phyloP scores from a whole-genome alignment of 1,139 yeast genomes.

The Geotrichum australiense region DNA sequence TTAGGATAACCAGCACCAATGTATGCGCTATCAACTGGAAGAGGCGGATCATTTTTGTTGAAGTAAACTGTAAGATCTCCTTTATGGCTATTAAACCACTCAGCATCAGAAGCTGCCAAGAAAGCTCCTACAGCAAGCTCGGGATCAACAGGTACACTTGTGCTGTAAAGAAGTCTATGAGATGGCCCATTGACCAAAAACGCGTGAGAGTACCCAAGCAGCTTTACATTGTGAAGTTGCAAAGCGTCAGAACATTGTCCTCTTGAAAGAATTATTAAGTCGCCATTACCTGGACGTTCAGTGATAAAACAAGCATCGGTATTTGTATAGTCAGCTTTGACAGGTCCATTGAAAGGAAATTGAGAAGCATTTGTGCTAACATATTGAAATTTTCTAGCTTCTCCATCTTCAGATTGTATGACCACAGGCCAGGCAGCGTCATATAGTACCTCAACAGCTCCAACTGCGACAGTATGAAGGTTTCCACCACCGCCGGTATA shows the following conservation, averaged over 20 bases:
- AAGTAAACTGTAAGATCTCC: conserved; percentile 8
- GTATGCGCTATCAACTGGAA: neutral
- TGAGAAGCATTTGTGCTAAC: conserved; percentile 9
- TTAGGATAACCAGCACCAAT: conserved; percentile 13
- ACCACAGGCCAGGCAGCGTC: conserved; percentile 14
- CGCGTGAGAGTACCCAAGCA: conserved; percentile 5
- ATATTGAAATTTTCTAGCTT: conserved; percentile 1
- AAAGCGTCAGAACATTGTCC: neutral
- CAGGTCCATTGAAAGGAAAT: conserved; percentile 11
- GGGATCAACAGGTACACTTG: neutral
- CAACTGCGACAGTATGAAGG: conserved; percentile 8
- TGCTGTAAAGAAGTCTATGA: conserved; percentile 4
- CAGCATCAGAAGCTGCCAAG: neutral
- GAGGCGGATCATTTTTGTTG: conserved; percentile 4
- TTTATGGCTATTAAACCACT: conserved; percentile 1
- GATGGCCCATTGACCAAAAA: conserved; percentile 6
- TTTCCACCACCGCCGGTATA: conserved; percentile 1
- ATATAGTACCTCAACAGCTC: conserved; percentile 4
- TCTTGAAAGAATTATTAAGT: conserved; percentile 1
- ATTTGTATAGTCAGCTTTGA: conserved; percentile 7
- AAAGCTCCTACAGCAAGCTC: conserved; percentile 8
- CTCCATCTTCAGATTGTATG: conserved; percentile 5
- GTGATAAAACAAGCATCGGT: conserved; percentile 4
- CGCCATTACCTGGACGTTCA: conserved; percentile 3
- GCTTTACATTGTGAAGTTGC: conserved; percentile 2